Evolutionary conservation across 1,139 yeast genomes (phyloP), one percentile per base, ranked within the genome.

Genomic region (Nakaseomyces bracarensis): DNA sequence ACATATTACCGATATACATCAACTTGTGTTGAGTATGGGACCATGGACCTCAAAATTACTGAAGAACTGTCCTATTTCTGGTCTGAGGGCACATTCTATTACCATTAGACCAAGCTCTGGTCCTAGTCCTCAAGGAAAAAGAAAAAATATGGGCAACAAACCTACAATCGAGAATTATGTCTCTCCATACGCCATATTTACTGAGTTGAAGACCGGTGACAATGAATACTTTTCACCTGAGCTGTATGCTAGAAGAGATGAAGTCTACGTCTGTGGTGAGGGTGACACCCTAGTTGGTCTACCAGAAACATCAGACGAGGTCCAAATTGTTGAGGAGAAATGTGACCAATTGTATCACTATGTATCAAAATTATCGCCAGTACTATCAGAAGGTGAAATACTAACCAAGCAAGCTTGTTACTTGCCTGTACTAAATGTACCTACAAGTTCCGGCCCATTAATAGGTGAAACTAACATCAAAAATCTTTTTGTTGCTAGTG

Each of bases 241-340:
- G 61, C 79, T 91, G 46, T 91, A 91, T 61, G 96, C 98, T 8
- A 76, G 98, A 58, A 81, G 79, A 57, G 96, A 91, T 64, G 98
- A 91, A 63, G 95, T 91, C 26, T 91, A 89, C 56, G 93, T 91
- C 1, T 91, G 98, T 66, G 98, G 98, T 39, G 98, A 91, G 64
- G 96, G 96, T 35, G 96, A 89, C 58, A 81, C 91, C 1, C 72
- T 82, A 6, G 95, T 83, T 23, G 89, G 85, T 43, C 77, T 91
- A 30, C 98, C 98, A 1, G 96, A 86, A 55, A 82, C 95, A 0
- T 84, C 96, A 0, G 96, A 86, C 58, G 95, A 87, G 51, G 96
- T 91, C 22, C 87, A 82, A 60, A 94, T 89, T 26, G 87, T 85
- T 35, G 75, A 80, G 44, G 83, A 82, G 39, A 83, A 85, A 60